Percentiles rank a stretch among this genome's conserved stretches.
phyloP scores from a whole-genome alignment of 306 rosid species.

The Betula pendula region DNA sequence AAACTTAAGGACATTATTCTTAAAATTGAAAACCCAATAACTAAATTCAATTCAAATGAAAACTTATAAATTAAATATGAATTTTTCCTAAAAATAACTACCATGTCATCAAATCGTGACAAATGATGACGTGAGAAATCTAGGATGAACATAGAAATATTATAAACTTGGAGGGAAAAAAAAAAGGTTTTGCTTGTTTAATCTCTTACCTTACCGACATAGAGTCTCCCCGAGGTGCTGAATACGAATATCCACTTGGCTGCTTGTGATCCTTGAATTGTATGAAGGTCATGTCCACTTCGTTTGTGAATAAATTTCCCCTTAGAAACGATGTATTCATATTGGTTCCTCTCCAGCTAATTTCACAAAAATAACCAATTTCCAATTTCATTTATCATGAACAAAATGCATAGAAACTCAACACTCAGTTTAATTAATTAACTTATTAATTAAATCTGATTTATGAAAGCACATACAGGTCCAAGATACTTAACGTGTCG shows the following conservation, averaged over 20 bases:
- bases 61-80: too few species aligned
- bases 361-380: not conserved
- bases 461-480: slow-evolving; percentile 55
- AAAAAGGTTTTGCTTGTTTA: too few species aligned
- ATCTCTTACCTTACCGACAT: slow-evolving; percentile 66
- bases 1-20: too few species aligned
- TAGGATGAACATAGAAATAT: too few species aligned
- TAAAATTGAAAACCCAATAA: too few species aligned
- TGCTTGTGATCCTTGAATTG: slow-evolving; percentile 28
- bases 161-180: too few species aligned
- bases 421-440: not conserved
- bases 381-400: slow-evolving; percentile 8
- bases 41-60: too few species aligned
- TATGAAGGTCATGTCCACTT: slow-evolving; percentile 62
- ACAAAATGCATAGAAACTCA: slow-evolving; percentile 8
- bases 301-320: slow-evolving; percentile 62
- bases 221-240: slow-evolving; percentile 83
- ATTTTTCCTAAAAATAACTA: too few species aligned
- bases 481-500: slow-evolving; percentile 92
- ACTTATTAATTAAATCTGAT: not conserved
- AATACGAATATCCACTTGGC: slow-evolving; percentile 89
- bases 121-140: too few species aligned
- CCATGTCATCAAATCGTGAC: too few species aligned
- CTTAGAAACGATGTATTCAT: slow-evolving; percentile 56
- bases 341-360: slow-evolving; percentile 77